Evolutionary conservation across 306 rosid species (phyloP).

Genomic region (Sechiopsis laciniata): DNA sequence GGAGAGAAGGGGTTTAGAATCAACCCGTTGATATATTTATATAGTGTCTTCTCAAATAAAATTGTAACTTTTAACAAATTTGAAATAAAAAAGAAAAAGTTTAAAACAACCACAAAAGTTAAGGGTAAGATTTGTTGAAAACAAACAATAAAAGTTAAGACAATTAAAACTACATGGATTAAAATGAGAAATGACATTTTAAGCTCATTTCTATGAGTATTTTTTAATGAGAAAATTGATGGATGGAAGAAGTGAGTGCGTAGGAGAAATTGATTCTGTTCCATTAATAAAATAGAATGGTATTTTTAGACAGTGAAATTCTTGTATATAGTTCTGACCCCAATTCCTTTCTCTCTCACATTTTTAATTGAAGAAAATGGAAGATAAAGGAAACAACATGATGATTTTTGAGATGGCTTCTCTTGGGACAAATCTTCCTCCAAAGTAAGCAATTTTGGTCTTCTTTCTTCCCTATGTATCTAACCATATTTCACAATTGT

Average conservation of each 20-base stretch:
- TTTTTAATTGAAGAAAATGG: conserved; percentile 27
- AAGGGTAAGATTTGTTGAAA: no score
- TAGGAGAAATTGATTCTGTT: conserved; percentile 12
- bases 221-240: not conserved
- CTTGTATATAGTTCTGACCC: not conserved
- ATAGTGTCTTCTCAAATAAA: no score
- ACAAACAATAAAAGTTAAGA: no score
- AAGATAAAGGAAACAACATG: conserved; percentile 41
- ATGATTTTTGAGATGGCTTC: conserved; percentile 56
- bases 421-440: conserved; percentile 53
- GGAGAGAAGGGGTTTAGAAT: no score
- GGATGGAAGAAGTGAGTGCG: conserved; percentile 9
- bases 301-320: not conserved
- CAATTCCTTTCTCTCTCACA: not conserved
- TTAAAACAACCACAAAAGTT: no score
- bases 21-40: no score
- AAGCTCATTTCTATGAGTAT: no score
- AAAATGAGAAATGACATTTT: no score
- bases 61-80: no score
- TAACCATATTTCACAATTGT: no score
- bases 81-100: no score
- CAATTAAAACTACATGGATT: no score
- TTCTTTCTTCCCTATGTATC: not conserved
- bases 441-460: conserved; percentile 37
- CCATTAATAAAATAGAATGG: conserved; percentile 14